Conservation (phyloP, 2,329 filamentous ascomycete genomes). For the Claviceps capensis region DNA sequence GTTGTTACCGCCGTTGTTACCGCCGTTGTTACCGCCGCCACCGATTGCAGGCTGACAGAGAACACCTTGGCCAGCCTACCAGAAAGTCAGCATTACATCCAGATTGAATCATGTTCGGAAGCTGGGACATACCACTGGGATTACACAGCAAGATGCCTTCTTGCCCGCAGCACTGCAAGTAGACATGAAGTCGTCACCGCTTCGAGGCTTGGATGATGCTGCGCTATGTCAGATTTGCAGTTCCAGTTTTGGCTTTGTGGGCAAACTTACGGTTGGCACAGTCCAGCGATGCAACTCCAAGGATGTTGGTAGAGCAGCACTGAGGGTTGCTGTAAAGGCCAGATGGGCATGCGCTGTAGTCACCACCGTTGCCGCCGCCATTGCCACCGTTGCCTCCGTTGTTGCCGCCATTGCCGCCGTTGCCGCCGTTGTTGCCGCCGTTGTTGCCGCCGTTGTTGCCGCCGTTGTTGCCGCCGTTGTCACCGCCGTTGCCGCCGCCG, state of each 20-base stretch:
- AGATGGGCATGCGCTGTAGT: conserved; percentile 8
- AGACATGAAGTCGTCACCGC: conserved; percentile 2
- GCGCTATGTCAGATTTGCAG: neutral
- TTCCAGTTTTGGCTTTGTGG: no score
- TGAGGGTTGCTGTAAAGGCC: conserved; percentile 18
- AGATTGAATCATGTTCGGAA: no score
- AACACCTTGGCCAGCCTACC: neutral
- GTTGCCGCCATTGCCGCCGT: neutral
- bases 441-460: neutral
- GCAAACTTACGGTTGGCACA: conserved; percentile 17
- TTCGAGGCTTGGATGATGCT: conserved; percentile 1
- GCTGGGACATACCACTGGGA: conserved; percentile 4
- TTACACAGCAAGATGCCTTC: conserved; percentile 6
- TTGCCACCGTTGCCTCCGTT: neutral
- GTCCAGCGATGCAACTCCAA: conserved; percentile 32
- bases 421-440: neutral
- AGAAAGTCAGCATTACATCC: neutral
- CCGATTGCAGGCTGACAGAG: neutral
- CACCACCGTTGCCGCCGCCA: neutral
- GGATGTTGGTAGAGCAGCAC: conserved; percentile 35
- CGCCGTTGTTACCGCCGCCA: neutral
- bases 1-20: neutral
- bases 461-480: neutral
- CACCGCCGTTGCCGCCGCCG: neutral
- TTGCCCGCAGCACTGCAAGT: conserved; percentile 2